phyloP scores from a whole-genome alignment of 805 yeast genomes.

The Grigorovia jiainica region DNA sequence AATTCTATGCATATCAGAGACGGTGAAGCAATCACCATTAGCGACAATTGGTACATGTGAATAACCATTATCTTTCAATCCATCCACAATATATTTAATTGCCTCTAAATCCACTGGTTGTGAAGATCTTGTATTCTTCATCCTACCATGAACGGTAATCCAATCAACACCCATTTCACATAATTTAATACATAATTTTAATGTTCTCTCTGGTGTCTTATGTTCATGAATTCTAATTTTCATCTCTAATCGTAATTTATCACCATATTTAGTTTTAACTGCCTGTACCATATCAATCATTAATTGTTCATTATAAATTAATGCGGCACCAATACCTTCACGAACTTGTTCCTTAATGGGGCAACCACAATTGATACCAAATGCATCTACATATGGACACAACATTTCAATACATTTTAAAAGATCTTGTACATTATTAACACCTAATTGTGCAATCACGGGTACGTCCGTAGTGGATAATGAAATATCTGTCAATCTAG shows the following conservation, averaged over 20 bases:
- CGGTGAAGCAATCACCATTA: slow-evolving; percentile 84
- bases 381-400: slow-evolving; percentile 84
- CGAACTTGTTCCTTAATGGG: slow-evolving; percentile 91
- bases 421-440: slow-evolving; percentile 73
- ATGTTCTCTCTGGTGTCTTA: slow-evolving; percentile 48
- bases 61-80: slow-evolving; percentile 14
- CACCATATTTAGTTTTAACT: slow-evolving; percentile 68
- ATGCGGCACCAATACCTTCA: slow-evolving; percentile 95
- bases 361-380: slow-evolving; percentile 95
- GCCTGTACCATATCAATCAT: slow-evolving; percentile 79
- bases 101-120: slow-evolving; percentile 79
- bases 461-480: slow-evolving; percentile 64
- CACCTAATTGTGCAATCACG: slow-evolving; percentile 84
- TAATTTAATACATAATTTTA: slow-evolving; percentile 58
- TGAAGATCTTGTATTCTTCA: slow-evolving; percentile 75
- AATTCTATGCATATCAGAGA: slow-evolving; percentile 56
- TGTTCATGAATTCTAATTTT: slow-evolving; percentile 84
- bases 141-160: slow-evolving; percentile 90
- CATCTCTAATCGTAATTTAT: slow-evolving; percentile 69
- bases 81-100: slow-evolving; percentile 51
- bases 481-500: slow-evolving; percentile 76
- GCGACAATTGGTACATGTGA: slow-evolving; percentile 82
- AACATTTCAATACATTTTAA: slow-evolving; percentile 79
- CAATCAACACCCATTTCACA: slow-evolving; percentile 88
- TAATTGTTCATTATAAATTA: slow-evolving; percentile 73